A percentile compares a stretch with the other conserved stretches of the same genome.
Evolutionary conservation across 768 basidiomycete species (phyloP).

Genomic region (Royoungia palumana): DNA sequence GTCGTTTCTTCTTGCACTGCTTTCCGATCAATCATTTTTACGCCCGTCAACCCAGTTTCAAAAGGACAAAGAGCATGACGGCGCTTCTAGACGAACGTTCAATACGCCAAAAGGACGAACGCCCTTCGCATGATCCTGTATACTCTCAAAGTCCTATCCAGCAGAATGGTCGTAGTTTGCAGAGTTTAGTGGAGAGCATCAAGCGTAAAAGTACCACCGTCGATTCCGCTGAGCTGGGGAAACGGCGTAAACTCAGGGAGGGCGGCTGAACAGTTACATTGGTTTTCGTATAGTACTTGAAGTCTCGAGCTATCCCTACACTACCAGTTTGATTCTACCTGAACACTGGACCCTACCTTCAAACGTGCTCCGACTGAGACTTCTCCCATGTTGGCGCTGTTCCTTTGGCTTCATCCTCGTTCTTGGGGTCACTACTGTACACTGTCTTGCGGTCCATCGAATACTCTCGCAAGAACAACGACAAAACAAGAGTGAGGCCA

Average conservation of each 20-base stretch:
- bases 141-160: not conserved
- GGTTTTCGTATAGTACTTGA: too few species aligned
- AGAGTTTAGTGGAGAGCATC: slow-evolving; percentile 77
- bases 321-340: too few species aligned
- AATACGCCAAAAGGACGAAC: slow-evolving; percentile 48
- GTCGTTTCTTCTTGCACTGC: slow-evolving; percentile 28
- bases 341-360: too few species aligned
- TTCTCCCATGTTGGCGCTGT: not conserved
- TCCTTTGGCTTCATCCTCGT: slow-evolving; percentile 17
- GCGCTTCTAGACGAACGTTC: slow-evolving; percentile 82
- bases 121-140: not conserved
- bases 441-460: slow-evolving; percentile 52
- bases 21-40: not conserved
- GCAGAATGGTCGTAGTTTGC: slow-evolving; percentile 39
- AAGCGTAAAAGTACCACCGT: slow-evolving; percentile 65
- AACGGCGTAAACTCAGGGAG: slow-evolving; percentile 34
- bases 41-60: slow-evolving; percentile 55
- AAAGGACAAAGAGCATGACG: slow-evolving; percentile 88
- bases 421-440: slow-evolving; percentile 26
- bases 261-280: too few species aligned
- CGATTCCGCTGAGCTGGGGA: slow-evolving; percentile 33
- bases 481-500: slow-evolving; percentile 48
- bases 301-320: too few species aligned
- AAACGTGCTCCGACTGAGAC: not conserved
- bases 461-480: slow-evolving; percentile 57